phyloP scores from a whole-genome alignment of 768 basidiomycete species.

The Leccinum olivaceopallidum region DNA sequence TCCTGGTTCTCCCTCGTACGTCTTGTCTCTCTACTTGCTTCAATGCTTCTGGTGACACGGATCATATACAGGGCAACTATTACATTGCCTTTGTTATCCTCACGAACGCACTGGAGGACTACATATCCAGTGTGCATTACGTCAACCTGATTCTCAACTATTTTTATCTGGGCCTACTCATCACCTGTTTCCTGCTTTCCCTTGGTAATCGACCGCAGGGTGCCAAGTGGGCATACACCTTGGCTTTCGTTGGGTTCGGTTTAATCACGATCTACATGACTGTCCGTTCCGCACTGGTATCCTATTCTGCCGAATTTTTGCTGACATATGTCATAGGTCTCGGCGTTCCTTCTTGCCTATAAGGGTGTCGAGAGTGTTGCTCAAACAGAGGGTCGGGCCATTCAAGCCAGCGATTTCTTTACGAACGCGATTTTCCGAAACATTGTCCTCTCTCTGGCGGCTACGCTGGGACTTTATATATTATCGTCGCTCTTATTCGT shows the following conservation, averaged over 20 bases:
- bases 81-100: constrained; percentile 88
- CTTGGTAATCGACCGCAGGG: constrained; percentile 94
- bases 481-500: constrained; percentile 83
- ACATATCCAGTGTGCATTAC: constrained; percentile 62
- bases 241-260: constrained; percentile 84
- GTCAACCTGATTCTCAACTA: constrained; percentile 82
- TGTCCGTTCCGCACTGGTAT: constrained; percentile 40
- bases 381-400: constrained; percentile 41
- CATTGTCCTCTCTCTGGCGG: constrained; percentile 81
- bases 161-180: constrained; percentile 82
- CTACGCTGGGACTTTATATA: constrained; percentile 90
- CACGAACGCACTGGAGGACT: constrained; percentile 65
- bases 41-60: constrained; percentile 1
- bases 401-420: constrained; percentile 64
- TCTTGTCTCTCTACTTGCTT: constrained; percentile 2
- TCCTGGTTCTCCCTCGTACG: constrained; percentile 86
- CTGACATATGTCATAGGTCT: constrained; percentile 44
- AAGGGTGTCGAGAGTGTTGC: constrained; percentile 71
- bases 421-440: constrained; percentile 81
- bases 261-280: constrained; percentile 98
- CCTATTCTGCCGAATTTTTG: constrained; percentile 1
- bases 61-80: constrained; percentile 68
- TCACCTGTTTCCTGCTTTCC: constrained; percentile 85
- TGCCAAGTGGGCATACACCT: constrained; percentile 82
- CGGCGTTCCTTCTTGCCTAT: constrained; percentile 81